Evolutionary conservation across 192 early-diverging fungal species (phyloP), one percentile per base, ranked within the genome.

Genomic region (Coemansia interrupta): DNA sequence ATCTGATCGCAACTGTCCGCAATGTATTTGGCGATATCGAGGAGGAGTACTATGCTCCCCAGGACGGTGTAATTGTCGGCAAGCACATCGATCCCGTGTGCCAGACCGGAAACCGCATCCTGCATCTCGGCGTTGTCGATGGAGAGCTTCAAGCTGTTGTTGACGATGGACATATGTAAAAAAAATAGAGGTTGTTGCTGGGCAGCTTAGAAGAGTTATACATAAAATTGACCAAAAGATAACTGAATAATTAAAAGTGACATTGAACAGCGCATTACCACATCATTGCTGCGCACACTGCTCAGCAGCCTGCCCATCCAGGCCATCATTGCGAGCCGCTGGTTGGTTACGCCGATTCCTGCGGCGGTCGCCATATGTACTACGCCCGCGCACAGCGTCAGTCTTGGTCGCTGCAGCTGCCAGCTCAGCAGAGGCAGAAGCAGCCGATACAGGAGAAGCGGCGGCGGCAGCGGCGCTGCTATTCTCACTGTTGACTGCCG

Each of bases 1-100:
- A 90, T 30, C 51, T 90, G 41, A 93, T 95, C 81, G 92, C 92
- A 0, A 81, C 88, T 5, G 80, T 95, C 60, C 87, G 92, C 63
- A 92, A 90, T 52, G 90, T 95, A 44, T 95, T 95, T 79, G 92
- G 92, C 12, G 87, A 89, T 58, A 82, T 93, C 43, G 87, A 90
- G 24, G 89, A 93, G 39, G 84, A 86, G 59, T 90, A 93, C 54
- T 93, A 82, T 82, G 85, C 89, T 43, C 90, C 92, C 1, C 79
- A 83, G 46, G 80, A 83, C 56, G 91, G 91, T 28, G 84, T 95
- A 61, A 87, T 93, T 2, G 90, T 93, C 46, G 92, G 93, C 46
- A 76, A 90, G 56, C 85, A 86, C 51, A 84, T 89, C 8, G 90
- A 95, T 59, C 93, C 93, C 1, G 93, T 95, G 0, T 90, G 90